phyloP scores from a whole-genome alignment of 176 grass and related monocot genomes.

The Leersia perrieri region DNA sequence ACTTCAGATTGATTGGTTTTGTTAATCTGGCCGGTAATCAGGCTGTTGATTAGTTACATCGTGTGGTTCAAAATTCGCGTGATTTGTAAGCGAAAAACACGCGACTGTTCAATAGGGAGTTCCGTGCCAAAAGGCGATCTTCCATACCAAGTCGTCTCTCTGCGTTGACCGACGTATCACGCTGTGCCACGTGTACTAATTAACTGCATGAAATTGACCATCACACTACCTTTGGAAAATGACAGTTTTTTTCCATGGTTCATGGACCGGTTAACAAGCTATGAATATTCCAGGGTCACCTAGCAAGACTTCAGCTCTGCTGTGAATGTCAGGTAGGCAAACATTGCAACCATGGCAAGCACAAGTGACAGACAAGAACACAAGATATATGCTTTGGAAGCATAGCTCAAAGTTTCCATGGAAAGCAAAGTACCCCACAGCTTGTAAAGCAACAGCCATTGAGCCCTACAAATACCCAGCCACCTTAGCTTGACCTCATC shows the following conservation, averaged over 20 bases:
- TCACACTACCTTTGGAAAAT: constrained; percentile 1
- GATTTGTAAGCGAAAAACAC: no score
- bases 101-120: no score
- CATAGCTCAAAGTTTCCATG: constrained; percentile 35
- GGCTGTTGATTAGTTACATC: no score
- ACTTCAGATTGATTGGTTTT: no score
- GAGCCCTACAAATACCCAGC: constrained; percentile 52
- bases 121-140: no score
- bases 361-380: constrained; percentile 19
- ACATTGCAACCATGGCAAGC: constrained; percentile 21
- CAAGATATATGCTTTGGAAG: constrained; percentile 30
- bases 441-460: constrained; percentile 36
- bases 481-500: background rate
- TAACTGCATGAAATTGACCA: background rate
- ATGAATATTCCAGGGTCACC: constrained; percentile 48
- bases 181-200: background rate
- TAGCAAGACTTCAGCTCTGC: constrained; percentile 28
- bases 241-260: background rate
- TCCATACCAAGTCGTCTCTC: background rate
- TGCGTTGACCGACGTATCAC: background rate
- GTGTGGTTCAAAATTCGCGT: no score
- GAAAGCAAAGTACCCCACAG: constrained; percentile 49
- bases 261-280: constrained; percentile 10
- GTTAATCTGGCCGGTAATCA: no score
- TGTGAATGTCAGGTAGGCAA: constrained; percentile 20